Evolutionary conservation across 2,329 filamentous ascomycete species (phyloP), one percentile per base, ranked within the genome.

Genomic region (Fusarium sp.): DNA sequence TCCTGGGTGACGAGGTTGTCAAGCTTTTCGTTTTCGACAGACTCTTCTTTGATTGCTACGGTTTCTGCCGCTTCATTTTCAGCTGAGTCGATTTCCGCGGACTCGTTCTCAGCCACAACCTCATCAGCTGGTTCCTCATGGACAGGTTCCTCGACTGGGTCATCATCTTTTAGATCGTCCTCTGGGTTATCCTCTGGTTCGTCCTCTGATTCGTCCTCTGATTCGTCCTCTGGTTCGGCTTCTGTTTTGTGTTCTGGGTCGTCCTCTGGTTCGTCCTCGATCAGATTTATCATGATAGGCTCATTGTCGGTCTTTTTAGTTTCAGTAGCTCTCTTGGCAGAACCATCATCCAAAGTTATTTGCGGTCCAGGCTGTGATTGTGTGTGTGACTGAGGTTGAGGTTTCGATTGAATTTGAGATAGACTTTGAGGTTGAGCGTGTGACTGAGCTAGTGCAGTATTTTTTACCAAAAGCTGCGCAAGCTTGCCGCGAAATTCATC

Each of bases 401-500:
- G 10, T 26, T 26, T 8, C 9, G 20, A 45, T 23, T 52, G 46
- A 42, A 12, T 24, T 34, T 60, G 46, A n/a, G n/a, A n/a, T n/a
- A n/a, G n/a, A n/a, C n/a, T n/a, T n/a, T n/a, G n/a, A n/a, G n/a
- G n/a, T n/a, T n/a, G n/a, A n/a, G n/a, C n/a, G n/a, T n/a, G 19
- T 26, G 14, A 24, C 17, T 28, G 43, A 14, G 6, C 9, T 19
- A 2, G 28, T 8, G 7, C 32, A 28, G 10, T 28, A 28, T 4
- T 28, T 14, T 46, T 15, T 20, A 24, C 38, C 12, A 67, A 20
- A 10, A 55, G 11, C 19, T 26, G 17, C 2, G 40, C 14, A 2
- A 67, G 12, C 4, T 48, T 28, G 15, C 12, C 6, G 7, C 44
- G 55, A 14, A 67, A 46, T 14, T 42, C 26, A 12, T 52, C 49